phyloP scores from a whole-genome alignment of 345 rosid genomes.

The Salix arbutifolia region DNA sequence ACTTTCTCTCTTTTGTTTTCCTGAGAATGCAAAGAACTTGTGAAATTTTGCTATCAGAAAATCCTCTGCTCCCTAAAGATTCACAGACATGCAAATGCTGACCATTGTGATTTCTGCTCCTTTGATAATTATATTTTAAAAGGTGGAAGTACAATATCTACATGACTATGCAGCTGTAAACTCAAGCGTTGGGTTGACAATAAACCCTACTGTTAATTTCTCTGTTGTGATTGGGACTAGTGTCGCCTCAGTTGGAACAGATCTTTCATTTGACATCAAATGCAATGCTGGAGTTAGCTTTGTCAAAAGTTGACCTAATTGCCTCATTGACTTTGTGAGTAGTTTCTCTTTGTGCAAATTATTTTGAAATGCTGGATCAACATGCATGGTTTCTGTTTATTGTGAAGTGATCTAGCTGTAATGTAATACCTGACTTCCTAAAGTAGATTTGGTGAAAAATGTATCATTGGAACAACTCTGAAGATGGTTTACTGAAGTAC shows the following conservation, averaged over 20 bases:
- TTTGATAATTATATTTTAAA: conserved; percentile 19
- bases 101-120: neutral
- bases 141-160: conserved; percentile 86
- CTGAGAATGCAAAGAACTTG: neutral
- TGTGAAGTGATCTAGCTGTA: neutral
- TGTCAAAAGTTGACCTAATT: conserved; percentile 61
- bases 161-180: conserved; percentile 80
- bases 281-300: conserved; percentile 42
- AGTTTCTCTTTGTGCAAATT: neutral
- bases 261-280: conserved; percentile 75
- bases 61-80: neutral
- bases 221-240: conserved; percentile 74
- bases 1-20: neutral
- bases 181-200: conserved; percentile 78
- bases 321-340: conserved; percentile 73
- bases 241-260: conserved; percentile 61
- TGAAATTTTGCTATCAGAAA: neutral
- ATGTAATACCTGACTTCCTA: neutral
- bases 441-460: neutral
- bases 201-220: conserved; percentile 73
- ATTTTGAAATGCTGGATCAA: neutral
- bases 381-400: neutral
- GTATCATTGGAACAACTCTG: neutral
- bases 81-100: neutral
- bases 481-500: too few species aligned